A percentile compares a stretch with the other conserved stretches of the same genome.
Evolutionary conservation across 805 yeast genomes (phyloP).

Genomic region (Myxozyma monticola): DNA sequence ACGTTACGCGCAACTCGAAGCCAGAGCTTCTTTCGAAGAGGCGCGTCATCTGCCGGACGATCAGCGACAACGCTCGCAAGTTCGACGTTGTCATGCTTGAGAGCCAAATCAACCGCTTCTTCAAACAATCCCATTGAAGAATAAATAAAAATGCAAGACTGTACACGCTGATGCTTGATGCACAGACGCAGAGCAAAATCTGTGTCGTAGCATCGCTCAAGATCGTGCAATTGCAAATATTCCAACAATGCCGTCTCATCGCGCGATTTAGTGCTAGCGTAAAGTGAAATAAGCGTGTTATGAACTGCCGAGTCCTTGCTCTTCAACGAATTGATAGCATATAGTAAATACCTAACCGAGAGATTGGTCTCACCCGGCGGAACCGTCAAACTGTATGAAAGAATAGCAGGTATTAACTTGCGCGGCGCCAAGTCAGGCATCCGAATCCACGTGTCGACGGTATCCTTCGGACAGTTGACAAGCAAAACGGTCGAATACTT

Average conservation of each 20-base stretch:
- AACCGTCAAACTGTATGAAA: conserved; percentile 50
- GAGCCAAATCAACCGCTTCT: conserved; percentile 76
- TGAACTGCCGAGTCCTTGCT: conserved; percentile 54
- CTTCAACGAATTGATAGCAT: conserved; percentile 50
- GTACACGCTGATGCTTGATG: conserved; percentile 55
- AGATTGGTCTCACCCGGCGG: conserved; percentile 54
- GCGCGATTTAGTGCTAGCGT: conserved; percentile 51
- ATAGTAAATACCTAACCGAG: conserved; percentile 63
- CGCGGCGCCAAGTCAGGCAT: conserved; percentile 55
- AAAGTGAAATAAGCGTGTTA: conserved; percentile 67
- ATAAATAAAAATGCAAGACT: conserved; percentile 72
- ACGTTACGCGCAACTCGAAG: conserved; percentile 59
- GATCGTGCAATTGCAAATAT: conserved; percentile 48
- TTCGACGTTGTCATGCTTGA: conserved; percentile 58
- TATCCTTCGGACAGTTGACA: conserved; percentile 63
- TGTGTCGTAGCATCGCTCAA: conserved; percentile 51
- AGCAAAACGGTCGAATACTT: conserved; percentile 68
- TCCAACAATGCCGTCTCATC: conserved; percentile 52
- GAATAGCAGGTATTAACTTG: conserved; percentile 70
- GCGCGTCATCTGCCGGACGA: conserved; percentile 50
- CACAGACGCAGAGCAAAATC: conserved; percentile 77
- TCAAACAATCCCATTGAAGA: conserved; percentile 68
- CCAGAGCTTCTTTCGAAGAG: conserved; percentile 71
- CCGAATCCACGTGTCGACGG: conserved; percentile 78
- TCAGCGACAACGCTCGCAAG: conserved; percentile 61